A percentile compares a stretch with the other conserved stretches of the same genome.
Conservation (phyloP, 2,329 filamentous ascomycete species). For the Alternaria alternata region DNA sequence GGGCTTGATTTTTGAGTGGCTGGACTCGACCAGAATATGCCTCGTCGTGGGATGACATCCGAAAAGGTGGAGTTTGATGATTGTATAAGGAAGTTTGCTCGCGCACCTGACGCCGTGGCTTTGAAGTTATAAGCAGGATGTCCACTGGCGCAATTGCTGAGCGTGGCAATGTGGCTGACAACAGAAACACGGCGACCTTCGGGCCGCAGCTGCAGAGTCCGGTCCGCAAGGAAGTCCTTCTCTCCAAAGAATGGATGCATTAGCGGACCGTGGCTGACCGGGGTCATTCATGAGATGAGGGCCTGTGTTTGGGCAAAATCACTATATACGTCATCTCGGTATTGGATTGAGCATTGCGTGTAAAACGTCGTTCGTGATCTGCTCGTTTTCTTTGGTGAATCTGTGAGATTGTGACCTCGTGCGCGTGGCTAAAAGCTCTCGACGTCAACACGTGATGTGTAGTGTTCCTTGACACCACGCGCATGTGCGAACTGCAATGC, state of each 20-base stretch:
- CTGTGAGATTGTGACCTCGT: neutral
- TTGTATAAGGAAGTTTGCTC: neutral
- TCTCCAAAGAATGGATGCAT: neutral
- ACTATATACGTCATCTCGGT: neutral
- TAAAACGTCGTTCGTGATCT: neutral
- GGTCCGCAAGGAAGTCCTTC: neutral
- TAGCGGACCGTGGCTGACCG: conserved; percentile 1
- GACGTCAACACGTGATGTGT: neutral
- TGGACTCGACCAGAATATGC: neutral
- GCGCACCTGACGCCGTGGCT: conserved; percentile 7
- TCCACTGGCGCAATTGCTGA: neutral
- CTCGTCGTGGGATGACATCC: neutral
- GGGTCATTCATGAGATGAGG: neutral
- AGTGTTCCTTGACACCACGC: neutral
- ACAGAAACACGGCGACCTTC: neutral
- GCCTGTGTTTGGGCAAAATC: neutral
- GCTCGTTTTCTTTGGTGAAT: neutral
- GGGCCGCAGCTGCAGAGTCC: conserved; percentile 1
- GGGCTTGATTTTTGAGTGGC: conserved; percentile 1
- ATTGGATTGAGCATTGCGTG: neutral
- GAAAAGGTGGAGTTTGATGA: neutral
- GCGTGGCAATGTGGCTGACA: neutral
- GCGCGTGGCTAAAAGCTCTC: neutral
- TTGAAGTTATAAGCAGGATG: neutral
- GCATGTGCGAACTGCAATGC: neutral